These are phyloP conservation scores for Penicillium aurantiogriseum DNA, from an alignment of 2,329 filamentous ascomycete genomes.

Conservation along the genomic window DNA sequence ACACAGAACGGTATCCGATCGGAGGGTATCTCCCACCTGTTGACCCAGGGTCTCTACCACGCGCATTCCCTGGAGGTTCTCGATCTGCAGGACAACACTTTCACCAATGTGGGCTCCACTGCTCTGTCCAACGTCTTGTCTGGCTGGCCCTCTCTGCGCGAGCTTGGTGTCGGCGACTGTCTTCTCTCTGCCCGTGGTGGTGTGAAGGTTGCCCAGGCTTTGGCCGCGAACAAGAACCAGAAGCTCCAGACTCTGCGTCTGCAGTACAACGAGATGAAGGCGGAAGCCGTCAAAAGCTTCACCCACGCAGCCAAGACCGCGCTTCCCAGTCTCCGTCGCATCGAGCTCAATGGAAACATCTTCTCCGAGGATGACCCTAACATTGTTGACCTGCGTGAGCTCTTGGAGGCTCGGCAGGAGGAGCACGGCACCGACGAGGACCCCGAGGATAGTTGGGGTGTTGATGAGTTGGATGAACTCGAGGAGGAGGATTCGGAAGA, in stretches of 20 bases:
- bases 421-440: constrained; percentile 60
- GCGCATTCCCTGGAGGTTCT: constrained; percentile 69
- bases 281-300: constrained; percentile 69
- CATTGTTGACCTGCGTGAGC: constrained; percentile 64
- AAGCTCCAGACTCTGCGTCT: constrained; percentile 78
- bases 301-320: constrained; percentile 64
- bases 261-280: constrained; percentile 92
- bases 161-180: constrained; percentile 87
- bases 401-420: constrained; percentile 77
- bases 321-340: constrained; percentile 74
- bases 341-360: constrained; percentile 96
- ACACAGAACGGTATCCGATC: constrained; percentile 96
- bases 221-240: constrained; percentile 72
- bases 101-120: constrained; percentile 75
- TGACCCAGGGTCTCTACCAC: constrained; percentile 74
- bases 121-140: constrained; percentile 73
- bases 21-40: constrained; percentile 80
- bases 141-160: constrained; percentile 71
- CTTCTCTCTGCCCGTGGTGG: constrained; percentile 76
- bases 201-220: constrained; percentile 67
- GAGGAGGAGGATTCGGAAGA: constrained; percentile 71
- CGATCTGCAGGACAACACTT: constrained; percentile 97
- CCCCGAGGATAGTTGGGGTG: constrained; percentile 76
- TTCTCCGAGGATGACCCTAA: constrained; percentile 81
- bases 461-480: constrained; percentile 83